A percentile compares a stretch with the other conserved stretches of the same genome.
phyloP scores from a whole-genome alignment of 805 yeast genomes.

The Starmerella ratchasimensis region DNA sequence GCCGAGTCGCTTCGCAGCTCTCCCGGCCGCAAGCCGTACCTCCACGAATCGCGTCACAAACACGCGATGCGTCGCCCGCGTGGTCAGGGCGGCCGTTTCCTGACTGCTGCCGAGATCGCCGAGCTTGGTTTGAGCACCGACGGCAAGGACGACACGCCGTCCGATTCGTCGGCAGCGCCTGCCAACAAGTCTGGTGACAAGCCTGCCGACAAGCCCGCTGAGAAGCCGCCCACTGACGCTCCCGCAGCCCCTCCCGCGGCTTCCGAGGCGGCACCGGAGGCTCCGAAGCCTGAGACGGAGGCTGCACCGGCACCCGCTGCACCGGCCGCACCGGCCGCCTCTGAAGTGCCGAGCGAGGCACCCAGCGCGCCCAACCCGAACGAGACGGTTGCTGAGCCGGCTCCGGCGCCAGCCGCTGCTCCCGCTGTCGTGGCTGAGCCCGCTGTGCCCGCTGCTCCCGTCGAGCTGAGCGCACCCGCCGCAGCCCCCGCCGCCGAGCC shows the following conservation, averaged over 20 bases:
- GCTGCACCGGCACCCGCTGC: too few relatives aligned
- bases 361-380: too few relatives aligned
- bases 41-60: conserved; percentile 94
- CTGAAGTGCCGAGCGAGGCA: too few relatives aligned
- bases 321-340: too few relatives aligned
- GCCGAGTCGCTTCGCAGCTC: conserved; percentile 82
- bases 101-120: conserved; percentile 79
- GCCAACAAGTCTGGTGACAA: not conserved
- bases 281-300: not conserved
- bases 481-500: too few relatives aligned
- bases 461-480: too few relatives aligned
- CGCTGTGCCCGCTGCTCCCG: too few relatives aligned
- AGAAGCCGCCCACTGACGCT: not conserved
- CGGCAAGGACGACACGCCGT: not conserved
- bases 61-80: conserved; percentile 99
- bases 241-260: not conserved
- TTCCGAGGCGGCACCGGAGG: not conserved
- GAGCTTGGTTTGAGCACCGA: conserved; percentile 24
- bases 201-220: not conserved
- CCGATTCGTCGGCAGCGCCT: not conserved
- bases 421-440: too few relatives aligned
- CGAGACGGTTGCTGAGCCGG: too few relatives aligned
- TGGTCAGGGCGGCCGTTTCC: conserved; percentile 95
- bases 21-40: conserved; percentile 68
- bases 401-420: too few relatives aligned